phyloP scores from a whole-genome alignment of 768 basidiomycete genomes.

The Boletus rufocinnamomeus region DNA sequence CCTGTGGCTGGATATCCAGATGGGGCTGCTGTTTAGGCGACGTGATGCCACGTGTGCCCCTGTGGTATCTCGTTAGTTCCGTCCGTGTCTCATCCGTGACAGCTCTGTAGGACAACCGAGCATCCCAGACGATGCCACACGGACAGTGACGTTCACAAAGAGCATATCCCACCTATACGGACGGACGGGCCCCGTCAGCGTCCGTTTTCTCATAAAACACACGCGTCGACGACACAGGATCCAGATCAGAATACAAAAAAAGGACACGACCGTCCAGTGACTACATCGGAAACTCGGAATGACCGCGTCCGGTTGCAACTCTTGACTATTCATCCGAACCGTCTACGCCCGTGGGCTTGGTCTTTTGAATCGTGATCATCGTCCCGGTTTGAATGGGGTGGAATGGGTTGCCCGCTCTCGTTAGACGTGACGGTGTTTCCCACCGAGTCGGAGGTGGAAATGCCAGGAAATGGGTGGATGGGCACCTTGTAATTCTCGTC shows the following conservation, averaged over 20 bases:
- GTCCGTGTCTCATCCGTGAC: not conserved
- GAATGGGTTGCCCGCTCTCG: not conserved
- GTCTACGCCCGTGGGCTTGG: too few relatives aligned
- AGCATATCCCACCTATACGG: conserved; percentile 29
- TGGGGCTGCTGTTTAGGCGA: not conserved
- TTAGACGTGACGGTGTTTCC: not conserved
- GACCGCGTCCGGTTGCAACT: not conserved
- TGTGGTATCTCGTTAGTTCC: not conserved
- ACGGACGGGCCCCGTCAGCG: not conserved
- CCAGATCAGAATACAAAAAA: not conserved
- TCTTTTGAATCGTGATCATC: too few relatives aligned
- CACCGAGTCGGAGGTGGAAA: not conserved
- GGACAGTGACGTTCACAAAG: not conserved
- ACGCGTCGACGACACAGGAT: not conserved
- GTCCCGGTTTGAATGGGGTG: not conserved
- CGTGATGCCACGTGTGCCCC: not conserved
- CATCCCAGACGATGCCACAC: not conserved
- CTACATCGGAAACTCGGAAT: not conserved
- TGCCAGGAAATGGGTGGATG: too few relatives aligned
- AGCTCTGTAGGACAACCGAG: not conserved
- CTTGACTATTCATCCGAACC: too few relatives aligned
- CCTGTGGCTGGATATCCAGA: not conserved
- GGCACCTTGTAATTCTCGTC: not conserved
- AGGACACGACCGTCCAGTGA: not conserved
- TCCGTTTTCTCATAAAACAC: too few relatives aligned